Conservation (phyloP, 441 rosid genomes). For the Gossypium schwendimanii region DNA sequence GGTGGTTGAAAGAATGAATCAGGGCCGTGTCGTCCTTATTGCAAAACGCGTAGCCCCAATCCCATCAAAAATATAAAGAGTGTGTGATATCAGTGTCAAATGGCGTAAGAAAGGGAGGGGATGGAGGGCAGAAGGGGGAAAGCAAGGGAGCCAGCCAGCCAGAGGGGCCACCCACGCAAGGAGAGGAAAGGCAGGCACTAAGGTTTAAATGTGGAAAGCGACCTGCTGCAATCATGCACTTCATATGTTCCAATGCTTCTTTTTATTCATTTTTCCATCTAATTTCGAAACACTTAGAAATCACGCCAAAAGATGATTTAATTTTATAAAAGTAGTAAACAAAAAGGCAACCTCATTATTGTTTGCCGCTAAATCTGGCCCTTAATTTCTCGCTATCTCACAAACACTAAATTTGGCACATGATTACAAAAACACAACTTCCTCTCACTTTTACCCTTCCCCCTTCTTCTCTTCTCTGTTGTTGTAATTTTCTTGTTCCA, state of each 20-base stretch:
- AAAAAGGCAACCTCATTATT: constrained; percentile 1
- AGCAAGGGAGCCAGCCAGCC: no score
- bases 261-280: neutral
- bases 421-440: neutral
- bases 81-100: neutral
- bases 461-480: neutral
- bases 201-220: constrained; percentile 16
- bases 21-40: neutral
- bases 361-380: constrained; percentile 21
- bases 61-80: no score
- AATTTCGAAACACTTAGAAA: neutral
- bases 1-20: neutral
- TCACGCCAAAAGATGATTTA: no score
- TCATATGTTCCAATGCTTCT: neutral
- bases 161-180: neutral
- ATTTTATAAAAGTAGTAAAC: neutral
- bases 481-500: neutral
- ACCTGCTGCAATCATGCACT: constrained; percentile 13
- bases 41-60: neutral
- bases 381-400: constrained; percentile 1
- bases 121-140: neutral
- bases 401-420: neutral
- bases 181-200: neutral
- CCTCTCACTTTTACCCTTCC: constrained; percentile 4
- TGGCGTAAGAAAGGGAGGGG: neutral